Evolutionary conservation across 352 stramenopile species (phyloP).

Genomic region (Halophytophthora polymorphica): DNA sequence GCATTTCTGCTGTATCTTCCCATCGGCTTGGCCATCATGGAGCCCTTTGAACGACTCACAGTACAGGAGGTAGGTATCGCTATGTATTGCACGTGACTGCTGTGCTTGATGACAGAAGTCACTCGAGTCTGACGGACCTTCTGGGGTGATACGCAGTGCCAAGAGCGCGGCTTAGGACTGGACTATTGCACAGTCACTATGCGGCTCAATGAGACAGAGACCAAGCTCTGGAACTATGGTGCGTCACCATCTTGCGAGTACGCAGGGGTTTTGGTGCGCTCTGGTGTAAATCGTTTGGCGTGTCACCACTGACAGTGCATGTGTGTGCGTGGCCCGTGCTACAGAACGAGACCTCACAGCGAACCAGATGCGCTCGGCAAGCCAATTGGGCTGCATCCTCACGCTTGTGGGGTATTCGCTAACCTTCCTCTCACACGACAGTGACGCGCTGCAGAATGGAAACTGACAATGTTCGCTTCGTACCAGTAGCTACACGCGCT

Average conservation of each 20-base stretch:
- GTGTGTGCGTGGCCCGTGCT: neutral
- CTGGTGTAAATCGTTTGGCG: neutral
- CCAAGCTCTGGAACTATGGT: conserved; percentile 76
- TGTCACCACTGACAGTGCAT: neutral
- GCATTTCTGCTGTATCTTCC: conserved; percentile 70
- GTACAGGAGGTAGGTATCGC: conserved; percentile 28
- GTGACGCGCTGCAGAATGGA: conserved; percentile 17
- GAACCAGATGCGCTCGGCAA: conserved; percentile 50
- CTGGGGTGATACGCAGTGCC: conserved; percentile 24
- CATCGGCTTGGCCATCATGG: conserved; percentile 50
- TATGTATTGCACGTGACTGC: neutral
- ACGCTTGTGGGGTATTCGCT: conserved; percentile 55
- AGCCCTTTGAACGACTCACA: conserved; percentile 41
- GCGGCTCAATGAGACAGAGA: conserved; percentile 40
- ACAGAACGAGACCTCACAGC: conserved; percentile 22
- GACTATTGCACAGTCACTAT: conserved; percentile 64
- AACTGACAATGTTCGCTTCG: too few relatives aligned
- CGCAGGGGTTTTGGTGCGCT: too few relatives aligned
- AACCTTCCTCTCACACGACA: conserved; percentile 47
- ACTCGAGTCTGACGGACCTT: neutral
- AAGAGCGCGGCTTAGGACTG: conserved; percentile 36
- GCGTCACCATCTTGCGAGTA: neutral
- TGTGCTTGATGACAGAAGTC: neutral
- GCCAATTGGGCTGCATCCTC: conserved; percentile 47
- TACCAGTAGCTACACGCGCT: too few relatives aligned